Evolutionary conservation across 1,284 basidiomycete species (phyloP), one percentile per base, ranked within the genome.

Genomic region (Microbotryum silenes-acaulis): DNA sequence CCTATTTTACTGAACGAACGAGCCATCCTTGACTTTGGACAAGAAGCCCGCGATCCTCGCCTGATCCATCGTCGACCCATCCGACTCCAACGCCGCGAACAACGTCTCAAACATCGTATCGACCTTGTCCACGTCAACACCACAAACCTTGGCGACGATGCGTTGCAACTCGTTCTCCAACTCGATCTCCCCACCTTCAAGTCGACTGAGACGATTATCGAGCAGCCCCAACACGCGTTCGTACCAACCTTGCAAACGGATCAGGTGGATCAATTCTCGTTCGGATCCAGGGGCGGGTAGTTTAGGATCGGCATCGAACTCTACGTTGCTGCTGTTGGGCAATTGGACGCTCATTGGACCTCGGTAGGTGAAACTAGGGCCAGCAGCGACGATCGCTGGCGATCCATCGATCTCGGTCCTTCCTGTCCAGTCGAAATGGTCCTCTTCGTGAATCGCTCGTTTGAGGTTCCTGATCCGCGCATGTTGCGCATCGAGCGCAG

Each of bases 361-460:
- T 12, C 86, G 82, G 75, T 82, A 83, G 64, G 80, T 80, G 77
- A 91, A 91, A 2, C 85, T 81, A 20, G 79, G 75, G 1, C 79
- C 81, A 5, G 76, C 78, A 76, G 50, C 77, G 75, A 2, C 79
- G 42, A 31, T n/a, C 12, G 56, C 62, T 1, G 74, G 68, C 27
- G 77, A 77, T 8, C 85, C 85, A 59, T 81, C 78, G 27, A 83
- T 77, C 70, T 87, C 83, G 2, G 83, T 84, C n/a, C 89, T 81
- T 2, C 90, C 89, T 0, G 89, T 89, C 90, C 90, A 94, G 73
- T 93, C 90, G 67, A 89, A 86, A 60, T 76, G 76, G 64, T 87
- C 86, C 74, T 91, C 89, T 10, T 87, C 84, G 14, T 75, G 74
- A n/a, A 91, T 76, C 0, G 89, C 88, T 37, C 84, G 83, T 70